Conservation (phyloP, 257 asterid genomes). For the Lantana camara region DNA sequence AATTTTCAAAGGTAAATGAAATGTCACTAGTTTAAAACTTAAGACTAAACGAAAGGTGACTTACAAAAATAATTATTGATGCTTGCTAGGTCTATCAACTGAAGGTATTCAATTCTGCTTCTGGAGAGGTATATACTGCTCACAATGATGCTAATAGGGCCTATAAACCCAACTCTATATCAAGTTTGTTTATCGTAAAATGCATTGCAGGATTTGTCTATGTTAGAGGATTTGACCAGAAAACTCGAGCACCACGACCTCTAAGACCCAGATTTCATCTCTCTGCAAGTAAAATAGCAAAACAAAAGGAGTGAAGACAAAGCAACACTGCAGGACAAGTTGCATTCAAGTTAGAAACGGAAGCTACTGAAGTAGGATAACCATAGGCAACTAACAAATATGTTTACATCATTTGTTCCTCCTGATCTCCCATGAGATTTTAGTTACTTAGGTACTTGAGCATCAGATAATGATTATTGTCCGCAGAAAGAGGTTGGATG, state of each 20-base stretch:
- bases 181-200: background rate
- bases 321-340: slow-evolving; percentile 27
- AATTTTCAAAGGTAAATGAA: slow-evolving; percentile 61
- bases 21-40: slow-evolving; percentile 12
- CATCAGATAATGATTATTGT: slow-evolving; percentile 27
- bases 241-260: slow-evolving; percentile 76
- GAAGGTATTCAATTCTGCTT: slow-evolving; percentile 65
- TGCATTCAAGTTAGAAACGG: slow-evolving; percentile 18
- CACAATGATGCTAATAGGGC: slow-evolving; percentile 11
- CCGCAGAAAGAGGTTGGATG: slow-evolving; percentile 33
- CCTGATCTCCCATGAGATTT: slow-evolving; percentile 31
- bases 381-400: slow-evolving; percentile 38
- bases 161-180: background rate
- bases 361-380: slow-evolving; percentile 29
- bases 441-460: slow-evolving; percentile 34
- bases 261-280: slow-evolving; percentile 77
- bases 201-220: slow-evolving; percentile 70
- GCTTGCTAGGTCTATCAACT: slow-evolving; percentile 64
- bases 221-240: slow-evolving; percentile 83
- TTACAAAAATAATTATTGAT: slow-evolving; percentile 29
- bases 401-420: slow-evolving; percentile 38
- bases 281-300: slow-evolving; percentile 68
- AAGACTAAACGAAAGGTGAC: slow-evolving; percentile 25
- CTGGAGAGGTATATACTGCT: slow-evolving; percentile 65
- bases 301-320: slow-evolving; percentile 30